Evolutionary conservation across 2,329 filamentous ascomycete genomes (phyloP).

Genomic region (Neonectria neomacrospora): DNA sequence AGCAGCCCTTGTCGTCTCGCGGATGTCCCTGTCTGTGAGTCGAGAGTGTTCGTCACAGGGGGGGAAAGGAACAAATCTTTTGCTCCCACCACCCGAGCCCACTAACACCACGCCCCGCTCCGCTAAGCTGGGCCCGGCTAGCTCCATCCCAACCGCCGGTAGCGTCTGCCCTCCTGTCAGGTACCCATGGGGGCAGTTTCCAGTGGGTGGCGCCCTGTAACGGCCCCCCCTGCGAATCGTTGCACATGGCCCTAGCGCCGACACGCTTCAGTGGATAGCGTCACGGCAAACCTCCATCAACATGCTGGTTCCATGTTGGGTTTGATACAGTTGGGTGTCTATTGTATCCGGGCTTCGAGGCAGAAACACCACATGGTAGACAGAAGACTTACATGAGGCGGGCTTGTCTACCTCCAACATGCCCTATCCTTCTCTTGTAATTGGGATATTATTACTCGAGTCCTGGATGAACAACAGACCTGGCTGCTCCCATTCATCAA

Average conservation of each 20-base stretch:
- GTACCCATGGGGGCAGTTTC: background rate
- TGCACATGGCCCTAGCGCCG: background rate
- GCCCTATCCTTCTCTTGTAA: background rate
- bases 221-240: background rate
- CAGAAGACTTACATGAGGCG: background rate
- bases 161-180: constrained; percentile 2
- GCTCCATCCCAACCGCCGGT: constrained; percentile 14
- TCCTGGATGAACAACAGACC: too few relatives aligned
- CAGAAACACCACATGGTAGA: too few relatives aligned
- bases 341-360: background rate
- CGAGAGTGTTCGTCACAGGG: constrained; percentile 15
- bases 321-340: background rate
- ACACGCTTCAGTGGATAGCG: background rate
- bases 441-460: background rate
- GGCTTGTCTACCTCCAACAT: background rate
- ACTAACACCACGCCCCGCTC: constrained; percentile 9
- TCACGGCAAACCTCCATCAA: background rate
- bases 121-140: background rate
- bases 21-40: background rate
- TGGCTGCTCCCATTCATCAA: too few relatives aligned
- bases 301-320: background rate
- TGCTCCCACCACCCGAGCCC: background rate
- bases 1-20: too few relatives aligned
- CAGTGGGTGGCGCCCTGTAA: constrained; percentile 2
- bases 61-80: background rate